Evolutionary conservation across 2,329 filamentous ascomycete species (phyloP).

Genomic region (Aspergillus quadrilineatus): DNA sequence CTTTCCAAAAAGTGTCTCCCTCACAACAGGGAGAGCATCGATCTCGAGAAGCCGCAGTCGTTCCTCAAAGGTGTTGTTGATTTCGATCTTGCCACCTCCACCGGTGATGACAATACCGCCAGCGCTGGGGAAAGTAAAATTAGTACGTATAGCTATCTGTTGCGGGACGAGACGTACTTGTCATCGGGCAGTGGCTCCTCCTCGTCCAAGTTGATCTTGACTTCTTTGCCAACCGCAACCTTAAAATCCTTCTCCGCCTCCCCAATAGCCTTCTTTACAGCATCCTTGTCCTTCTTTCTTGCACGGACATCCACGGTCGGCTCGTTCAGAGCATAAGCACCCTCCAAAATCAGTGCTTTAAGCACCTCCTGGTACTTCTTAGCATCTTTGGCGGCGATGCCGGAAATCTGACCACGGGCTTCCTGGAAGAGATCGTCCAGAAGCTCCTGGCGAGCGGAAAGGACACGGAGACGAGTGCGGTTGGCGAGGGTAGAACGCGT

Average conservation of each 20-base stretch:
- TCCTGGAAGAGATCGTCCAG: conserved; percentile 86
- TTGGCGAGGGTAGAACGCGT: conserved; percentile 94
- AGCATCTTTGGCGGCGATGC: conserved; percentile 54
- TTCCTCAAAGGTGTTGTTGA: conserved; percentile 97
- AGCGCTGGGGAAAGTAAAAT: conserved; percentile 55
- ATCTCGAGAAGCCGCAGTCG: conserved; percentile 81
- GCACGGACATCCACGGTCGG: conserved; percentile 70
- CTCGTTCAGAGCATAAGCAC: conserved; percentile 84
- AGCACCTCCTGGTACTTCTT: conserved; percentile 72
- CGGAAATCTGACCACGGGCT: conserved; percentile 69
- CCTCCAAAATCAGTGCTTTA: conserved; percentile 82
- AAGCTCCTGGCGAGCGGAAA: conserved; percentile 83
- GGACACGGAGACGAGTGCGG: conserved; percentile 87
- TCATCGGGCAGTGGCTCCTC: conserved; percentile 74
- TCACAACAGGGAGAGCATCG: conserved; percentile 78
- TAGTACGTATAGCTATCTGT: conserved; percentile 4
- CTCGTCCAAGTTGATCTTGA: conserved; percentile 72
- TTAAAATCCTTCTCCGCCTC: conserved; percentile 81
- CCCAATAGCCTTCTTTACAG: conserved; percentile 74
- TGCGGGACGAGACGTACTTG: conserved; percentile 63
- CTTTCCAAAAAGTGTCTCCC: conserved; percentile 84
- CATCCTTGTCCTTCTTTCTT: conserved; percentile 73
- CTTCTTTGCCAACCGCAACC: conserved; percentile 69
- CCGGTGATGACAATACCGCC: conserved; percentile 81
- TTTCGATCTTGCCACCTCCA: conserved; percentile 88